Base-by-base conservation (phyloP, 192 early-diverging fungal genomes). In the Coemansia sp. region DNA sequence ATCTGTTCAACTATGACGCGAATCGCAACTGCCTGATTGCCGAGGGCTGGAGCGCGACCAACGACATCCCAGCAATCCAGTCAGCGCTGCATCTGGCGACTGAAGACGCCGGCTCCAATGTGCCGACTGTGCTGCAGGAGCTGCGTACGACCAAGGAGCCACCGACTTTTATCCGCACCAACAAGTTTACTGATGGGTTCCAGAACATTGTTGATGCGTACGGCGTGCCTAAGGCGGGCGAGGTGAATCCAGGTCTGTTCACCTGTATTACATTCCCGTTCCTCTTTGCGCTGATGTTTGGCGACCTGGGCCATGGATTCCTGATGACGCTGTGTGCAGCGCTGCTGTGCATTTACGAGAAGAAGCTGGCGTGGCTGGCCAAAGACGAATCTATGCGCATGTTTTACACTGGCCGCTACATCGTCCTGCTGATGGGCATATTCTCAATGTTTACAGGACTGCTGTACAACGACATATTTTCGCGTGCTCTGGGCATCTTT, bases 201-300 rank as follows among this genome's bases (percentile, higher is more conserved):
- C 97, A 99, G 82, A 89, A 83, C 59, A 96, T 99, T 66, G 91
- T 99, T 17, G 94, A 98, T 70, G 92, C 97, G 0, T 99, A 99
- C 74, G 97, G 97, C 59, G 87, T 97, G 69, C 94, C 97, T 41
- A 87, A 86, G 67, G 97, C 97, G 72, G 87, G 91, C 62, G 97
- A 99, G 83, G 95, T 98, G 64, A 99, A 99, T 73, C 97, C 97
- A 15, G 97, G 94, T 47, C 85, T 99, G 32, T 99, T 97, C 60
- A 97, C 97, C 0, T 72, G 91, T 11, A 96, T 98, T 45, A 94
- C 94, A 0, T 99, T 99, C 84, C 97, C 97, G n/a, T 99, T 99
- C 75, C 76, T 99, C 59, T 99, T 99, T 81, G 96, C 97, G 50
- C 87, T 99, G 60, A 99, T 99, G 97, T 99, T 99, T 86, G 97